Conservation (phyloP, 441 rosid genomes). For the Aleurites moluccanus region DNA sequence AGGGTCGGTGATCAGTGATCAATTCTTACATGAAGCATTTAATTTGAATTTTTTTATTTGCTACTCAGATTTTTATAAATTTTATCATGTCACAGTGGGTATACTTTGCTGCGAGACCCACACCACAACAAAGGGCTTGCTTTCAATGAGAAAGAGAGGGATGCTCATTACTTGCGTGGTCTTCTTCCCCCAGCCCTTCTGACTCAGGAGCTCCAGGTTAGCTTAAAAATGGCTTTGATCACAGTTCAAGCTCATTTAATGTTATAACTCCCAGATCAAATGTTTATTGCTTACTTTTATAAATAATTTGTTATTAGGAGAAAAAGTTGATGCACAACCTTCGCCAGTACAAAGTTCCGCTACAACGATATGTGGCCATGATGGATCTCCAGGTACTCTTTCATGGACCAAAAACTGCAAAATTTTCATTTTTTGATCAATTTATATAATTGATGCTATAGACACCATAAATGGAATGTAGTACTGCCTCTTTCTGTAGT, state of each 20-base stretch:
- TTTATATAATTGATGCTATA: too few relatives aligned
- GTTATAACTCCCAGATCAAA: neutral
- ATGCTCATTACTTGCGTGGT: slow-evolving; percentile 88
- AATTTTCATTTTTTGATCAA: neutral
- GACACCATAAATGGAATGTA: too few relatives aligned
- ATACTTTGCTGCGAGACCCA: slow-evolving; percentile 85
- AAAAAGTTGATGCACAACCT: slow-evolving; percentile 76
- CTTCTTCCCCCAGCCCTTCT: slow-evolving; percentile 85
- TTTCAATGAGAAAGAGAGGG: slow-evolving; percentile 79
- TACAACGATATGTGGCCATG: slow-evolving; percentile 86
- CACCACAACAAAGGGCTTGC: slow-evolving; percentile 93
- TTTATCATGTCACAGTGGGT: slow-evolving; percentile 59
- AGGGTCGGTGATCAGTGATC: neutral
- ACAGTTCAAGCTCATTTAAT: neutral
- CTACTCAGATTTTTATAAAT: neutral
- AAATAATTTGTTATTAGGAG: slow-evolving; percentile 48
- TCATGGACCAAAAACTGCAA: neutral
- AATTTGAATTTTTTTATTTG: neutral
- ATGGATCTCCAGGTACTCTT: slow-evolving; percentile 87
- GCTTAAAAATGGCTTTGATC: neutral
- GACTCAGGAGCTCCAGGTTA: slow-evolving; percentile 83
- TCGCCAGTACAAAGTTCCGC: slow-evolving; percentile 86
- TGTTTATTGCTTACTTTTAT: slow-evolving; percentile 8
- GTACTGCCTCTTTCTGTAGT: too few relatives aligned
- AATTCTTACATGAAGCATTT: neutral